Base-by-base conservation (phyloP, 495 filamentous ascomycete genomes). In the Aspergillus panamensis region DNA sequence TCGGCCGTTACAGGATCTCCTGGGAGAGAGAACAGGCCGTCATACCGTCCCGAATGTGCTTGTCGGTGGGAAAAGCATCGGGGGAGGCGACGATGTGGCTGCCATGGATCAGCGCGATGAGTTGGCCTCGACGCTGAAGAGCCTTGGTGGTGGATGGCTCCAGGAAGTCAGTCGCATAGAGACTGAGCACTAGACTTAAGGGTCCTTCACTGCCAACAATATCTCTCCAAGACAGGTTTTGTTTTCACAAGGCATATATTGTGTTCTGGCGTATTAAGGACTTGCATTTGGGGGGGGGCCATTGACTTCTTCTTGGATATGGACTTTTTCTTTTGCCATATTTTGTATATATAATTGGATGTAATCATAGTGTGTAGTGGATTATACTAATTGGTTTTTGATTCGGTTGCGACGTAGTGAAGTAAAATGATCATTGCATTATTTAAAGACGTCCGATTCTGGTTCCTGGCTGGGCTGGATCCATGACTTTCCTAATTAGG, bases 31-130 rank as follows among this genome's bases (percentile, higher is more conserved):
- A 62, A 98, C 94, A 3, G 89, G 89, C 21, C 78, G 94, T 20
- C 77, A 76, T 49, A 98, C 94, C 1, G 94, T 98, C 2, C 94
- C 94, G 3, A 98, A 98, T 65, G 79, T 98, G 30, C 75, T 98
- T 54, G 81, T 98, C 45, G 89, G 87, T 64, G 94, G 90, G 5
- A 84, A 86, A 69, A 94, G 88, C 65, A 92, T 97, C 60, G 94
- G 94, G 25, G 94, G 94, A 29, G 85, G 91, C 44, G 93, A 97
- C 65, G 91, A 96, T 33, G 81, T 97, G 56, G 81, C 82, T 39
- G 85, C 80, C 21, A 69, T 97, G 57, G 85, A 96, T 67, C 65
- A 74, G 40, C 80, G 80, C n/a, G 86, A 85, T 59, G 81, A 79
- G 55, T 74, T 98, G 55, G 77, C 81, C 30, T 84, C 84, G 37